A percentile compares a stretch with the other conserved stretches of the same genome.
These are phyloP conservation scores for Candida piceae DNA, from an alignment of 805 yeast species.

Conservation along the genomic window DNA sequence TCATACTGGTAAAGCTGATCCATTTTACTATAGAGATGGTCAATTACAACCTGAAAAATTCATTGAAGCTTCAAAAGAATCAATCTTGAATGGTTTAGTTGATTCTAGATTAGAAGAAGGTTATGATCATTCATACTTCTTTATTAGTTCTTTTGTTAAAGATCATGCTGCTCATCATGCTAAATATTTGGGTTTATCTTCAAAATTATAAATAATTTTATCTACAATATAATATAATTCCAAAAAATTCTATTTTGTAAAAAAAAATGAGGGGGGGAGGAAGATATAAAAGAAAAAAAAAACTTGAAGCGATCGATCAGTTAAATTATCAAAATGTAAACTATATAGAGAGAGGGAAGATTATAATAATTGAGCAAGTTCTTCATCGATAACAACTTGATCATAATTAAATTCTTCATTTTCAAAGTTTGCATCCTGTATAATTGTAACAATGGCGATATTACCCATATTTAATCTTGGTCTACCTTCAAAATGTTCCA, in stretches of 20 bases:
- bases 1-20: slow-evolving; percentile 78
- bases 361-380: too few species aligned
- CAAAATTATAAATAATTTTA: slow-evolving; percentile 14
- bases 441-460: slow-evolving; percentile 8
- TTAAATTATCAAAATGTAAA: too few species aligned
- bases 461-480: slow-evolving; percentile 11
- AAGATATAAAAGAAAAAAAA: too few species aligned
- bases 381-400: too few species aligned
- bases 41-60: slow-evolving; percentile 78
- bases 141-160: slow-evolving; percentile 70
- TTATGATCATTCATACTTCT: slow-evolving; percentile 88
- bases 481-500: too few species aligned
- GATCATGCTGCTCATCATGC: slow-evolving; percentile 89
- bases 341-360: too few species aligned
- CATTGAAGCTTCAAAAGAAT: slow-evolving; percentile 51
- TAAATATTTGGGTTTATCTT: slow-evolving; percentile 34
- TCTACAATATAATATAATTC: too few species aligned
- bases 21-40: slow-evolving; percentile 45
- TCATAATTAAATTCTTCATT: too few species aligned
- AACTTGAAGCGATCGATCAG: too few species aligned
- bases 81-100: slow-evolving; percentile 57
- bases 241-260: too few species aligned
- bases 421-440: too few species aligned
- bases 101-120: slow-evolving; percentile 65
- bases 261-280: too few species aligned